Percentiles rank a stretch among this genome's conserved stretches.
These are phyloP conservation scores for Penicillium sp. DNA, from an alignment of 2,329 filamentous ascomycete species.

Conservation along the genomic window DNA sequence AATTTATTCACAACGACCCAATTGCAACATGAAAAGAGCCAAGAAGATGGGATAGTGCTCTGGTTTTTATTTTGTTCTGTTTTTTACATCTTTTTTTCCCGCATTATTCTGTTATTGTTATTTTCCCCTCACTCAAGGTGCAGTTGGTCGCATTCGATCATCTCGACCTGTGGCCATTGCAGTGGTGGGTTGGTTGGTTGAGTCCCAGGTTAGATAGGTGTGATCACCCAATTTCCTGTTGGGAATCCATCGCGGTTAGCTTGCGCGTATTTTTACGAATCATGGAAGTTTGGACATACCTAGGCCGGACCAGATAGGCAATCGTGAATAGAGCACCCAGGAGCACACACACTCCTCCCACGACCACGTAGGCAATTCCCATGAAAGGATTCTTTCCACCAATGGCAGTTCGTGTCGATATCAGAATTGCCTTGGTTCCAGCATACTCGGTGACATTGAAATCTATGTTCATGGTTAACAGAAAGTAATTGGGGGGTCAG, in stretches of 20 bases:
- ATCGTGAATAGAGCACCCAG: slow-evolving; percentile 87
- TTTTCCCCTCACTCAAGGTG: slow-evolving; percentile 14
- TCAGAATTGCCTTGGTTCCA: slow-evolving; percentile 86
- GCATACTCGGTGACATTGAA: slow-evolving; percentile 80
- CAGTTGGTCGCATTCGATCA: slow-evolving; percentile 45
- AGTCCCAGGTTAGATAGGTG: slow-evolving; percentile 96
- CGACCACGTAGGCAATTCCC: slow-evolving; percentile 92
- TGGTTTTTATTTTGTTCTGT: background rate
- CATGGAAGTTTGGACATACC: slow-evolving; percentile 58
- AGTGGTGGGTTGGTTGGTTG: slow-evolving; percentile 61
- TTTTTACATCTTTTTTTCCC: background rate
- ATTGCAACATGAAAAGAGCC: slow-evolving; percentile 9
- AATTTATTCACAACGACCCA: slow-evolving; percentile 22
- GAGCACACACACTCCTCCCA: slow-evolving; percentile 89
- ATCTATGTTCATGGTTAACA: no score
- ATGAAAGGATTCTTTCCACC: slow-evolving; percentile 95
- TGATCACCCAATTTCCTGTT: slow-evolving; percentile 93
- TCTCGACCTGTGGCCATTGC: slow-evolving; percentile 62
- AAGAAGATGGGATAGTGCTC: slow-evolving; percentile 5
- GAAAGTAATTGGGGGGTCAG: no score
- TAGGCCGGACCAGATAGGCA: slow-evolving; percentile 87
- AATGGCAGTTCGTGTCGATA: slow-evolving; percentile 89
- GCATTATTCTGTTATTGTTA: background rate
- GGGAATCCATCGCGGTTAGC: background rate
- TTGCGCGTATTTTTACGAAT: no score